Percentiles rank a stretch among this genome's conserved stretches.
These are phyloP conservation scores for Botrytis hyacinthi DNA, from an alignment of 2,329 filamentous ascomycete genomes.

Conservation along the genomic window DNA sequence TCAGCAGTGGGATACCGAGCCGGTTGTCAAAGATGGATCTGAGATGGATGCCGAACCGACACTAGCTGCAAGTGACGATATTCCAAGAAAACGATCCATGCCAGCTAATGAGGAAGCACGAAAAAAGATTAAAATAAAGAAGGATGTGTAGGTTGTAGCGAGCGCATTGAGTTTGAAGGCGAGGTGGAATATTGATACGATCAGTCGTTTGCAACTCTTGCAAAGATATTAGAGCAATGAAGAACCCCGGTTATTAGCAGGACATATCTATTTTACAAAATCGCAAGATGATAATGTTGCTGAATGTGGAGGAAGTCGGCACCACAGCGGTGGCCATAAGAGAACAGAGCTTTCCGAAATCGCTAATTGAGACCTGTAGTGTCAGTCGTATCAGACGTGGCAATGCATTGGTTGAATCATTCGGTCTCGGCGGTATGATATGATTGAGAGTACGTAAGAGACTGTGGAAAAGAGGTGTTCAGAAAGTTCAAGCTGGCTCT, in stretches of 20 bases:
- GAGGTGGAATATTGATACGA: too few relatives aligned
- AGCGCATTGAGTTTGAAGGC: too few relatives aligned
- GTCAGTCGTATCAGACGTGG: not conserved
- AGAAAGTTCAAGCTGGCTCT: not conserved
- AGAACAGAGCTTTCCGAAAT: not conserved
- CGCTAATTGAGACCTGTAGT: not conserved
- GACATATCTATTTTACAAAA: not conserved
- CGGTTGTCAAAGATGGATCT: not conserved
- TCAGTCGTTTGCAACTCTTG: not conserved
- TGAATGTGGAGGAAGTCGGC: not conserved
- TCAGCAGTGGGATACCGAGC: not conserved
- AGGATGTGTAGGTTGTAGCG: not conserved
- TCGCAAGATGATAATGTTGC: not conserved
- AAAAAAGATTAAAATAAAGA: not conserved
- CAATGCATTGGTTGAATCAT: not conserved
- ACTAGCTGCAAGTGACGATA: not conserved
- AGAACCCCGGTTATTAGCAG: too few relatives aligned
- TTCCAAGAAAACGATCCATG: slow-evolving; percentile 2
- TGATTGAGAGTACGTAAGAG: not conserved
- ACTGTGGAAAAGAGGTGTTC: not conserved
- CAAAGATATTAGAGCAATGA: not conserved
- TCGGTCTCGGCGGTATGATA: not conserved
- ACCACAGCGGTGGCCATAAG: not conserved
- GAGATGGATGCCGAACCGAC: slow-evolving; percentile 1
- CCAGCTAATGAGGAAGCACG: not conserved